Evolutionary conservation across 2,329 filamentous ascomycete species (phyloP), one percentile per base, ranked within the genome.

Genomic region (Alternaria viburni): DNA sequence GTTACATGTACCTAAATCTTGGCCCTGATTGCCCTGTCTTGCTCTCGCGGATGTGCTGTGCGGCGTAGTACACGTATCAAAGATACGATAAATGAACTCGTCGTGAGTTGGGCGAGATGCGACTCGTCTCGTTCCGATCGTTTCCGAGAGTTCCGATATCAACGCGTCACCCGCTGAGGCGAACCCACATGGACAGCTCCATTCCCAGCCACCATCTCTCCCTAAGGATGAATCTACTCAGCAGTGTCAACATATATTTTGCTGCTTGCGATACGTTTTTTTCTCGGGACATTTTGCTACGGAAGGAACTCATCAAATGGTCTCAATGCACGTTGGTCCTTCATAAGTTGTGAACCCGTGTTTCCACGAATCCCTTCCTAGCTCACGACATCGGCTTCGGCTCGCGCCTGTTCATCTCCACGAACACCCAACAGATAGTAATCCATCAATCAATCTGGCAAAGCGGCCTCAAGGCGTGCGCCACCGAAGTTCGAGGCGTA

Each of bases 331-430:
- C 43, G 43, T 41, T 19, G 36, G 21, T 47, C 62, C 58, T 64
- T 64, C 63, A 68, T 68, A 30, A 17, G 44, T 30, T 57, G 44
- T n/a, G 64, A 56, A 68, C 61, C 66, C 66, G 61, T 36, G 57
- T 59, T 57, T 59, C 52, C 60, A 64, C 51, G 49, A 49, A 61
- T 66, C 41, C 54, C 55, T 50, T 43, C 41, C 19, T 58, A 12
- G 49, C 49, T 52, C 30, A 23, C 49, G 49, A 19, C 19, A 36
- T 41, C 59, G 13, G 56, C 43, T 51, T 25, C 36, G 55, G 28
- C 52, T 23, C 52, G 36, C 52, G 15, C 23, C 30, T 26, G 41
- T 19, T 64, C 60, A 66, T 66, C 57, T 61, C 52, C 65, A 64
- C 64, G 45, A 51, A 51, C 30, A 45, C 44, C 49, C 52, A 49